These are phyloP conservation scores for Diaporthe vexans DNA, from an alignment of 2,329 filamentous ascomycete species.

Conservation along the genomic window DNA sequence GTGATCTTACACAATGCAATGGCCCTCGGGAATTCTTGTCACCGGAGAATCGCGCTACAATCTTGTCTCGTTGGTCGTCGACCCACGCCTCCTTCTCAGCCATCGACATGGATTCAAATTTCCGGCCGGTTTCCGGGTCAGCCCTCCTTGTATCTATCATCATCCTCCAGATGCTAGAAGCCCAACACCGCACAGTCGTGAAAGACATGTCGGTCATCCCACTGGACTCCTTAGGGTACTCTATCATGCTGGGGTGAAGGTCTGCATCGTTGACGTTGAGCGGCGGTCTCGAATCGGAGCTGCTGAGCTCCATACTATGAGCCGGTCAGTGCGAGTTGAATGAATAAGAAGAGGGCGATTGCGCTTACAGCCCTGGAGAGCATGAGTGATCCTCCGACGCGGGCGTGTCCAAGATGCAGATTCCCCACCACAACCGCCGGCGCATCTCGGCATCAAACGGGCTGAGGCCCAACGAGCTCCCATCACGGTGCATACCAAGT, in stretches of 20 bases:
- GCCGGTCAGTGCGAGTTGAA: background rate
- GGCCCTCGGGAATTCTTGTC: background rate
- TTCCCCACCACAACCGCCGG: conserved; percentile 67
- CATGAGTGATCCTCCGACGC: conserved; percentile 32
- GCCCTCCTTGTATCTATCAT: conserved; percentile 17
- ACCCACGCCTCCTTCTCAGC: conserved; percentile 73
- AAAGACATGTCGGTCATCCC: conserved; percentile 73
- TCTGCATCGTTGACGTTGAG: conserved; percentile 70
- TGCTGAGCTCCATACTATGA: conserved; percentile 58
- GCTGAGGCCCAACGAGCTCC: conserved; percentile 60
- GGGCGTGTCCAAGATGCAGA: conserved; percentile 62
- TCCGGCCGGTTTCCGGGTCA: conserved; percentile 2
- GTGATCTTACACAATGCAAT: background rate
- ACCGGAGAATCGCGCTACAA: conserved; percentile 79
- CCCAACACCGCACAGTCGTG: conserved; percentile 18
- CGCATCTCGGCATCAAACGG: conserved; percentile 69
- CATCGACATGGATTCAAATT: background rate
- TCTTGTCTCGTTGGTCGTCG: conserved; percentile 80
- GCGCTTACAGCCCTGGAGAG: conserved; percentile 47
- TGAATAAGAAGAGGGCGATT: conserved; percentile 50
- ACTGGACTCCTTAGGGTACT: conserved; percentile 60
- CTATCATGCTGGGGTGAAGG: conserved; percentile 61
- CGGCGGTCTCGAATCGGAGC: conserved; percentile 56
- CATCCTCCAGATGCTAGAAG: background rate
- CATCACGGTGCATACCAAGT: conserved; percentile 57